These are phyloP conservation scores for Chrysoporthe deuterocubensis DNA, from an alignment of 2,329 filamentous ascomycete genomes.

Conservation along the genomic window DNA sequence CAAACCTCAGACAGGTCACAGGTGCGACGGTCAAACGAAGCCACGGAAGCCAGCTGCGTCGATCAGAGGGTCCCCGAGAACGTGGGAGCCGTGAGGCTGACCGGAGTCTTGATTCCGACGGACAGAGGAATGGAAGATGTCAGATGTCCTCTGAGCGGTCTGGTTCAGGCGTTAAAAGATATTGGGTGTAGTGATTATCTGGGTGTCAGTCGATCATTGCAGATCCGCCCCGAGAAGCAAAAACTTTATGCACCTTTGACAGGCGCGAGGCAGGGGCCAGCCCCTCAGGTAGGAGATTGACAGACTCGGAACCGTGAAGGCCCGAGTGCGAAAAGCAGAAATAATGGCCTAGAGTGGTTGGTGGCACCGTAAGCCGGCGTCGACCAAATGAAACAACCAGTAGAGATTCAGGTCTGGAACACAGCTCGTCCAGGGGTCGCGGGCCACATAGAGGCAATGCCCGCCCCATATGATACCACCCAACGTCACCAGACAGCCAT, in stretches of 20 bases:
- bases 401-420: slow-evolving; percentile 16
- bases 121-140: no score
- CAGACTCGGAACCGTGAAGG: neutral
- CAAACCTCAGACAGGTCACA: slow-evolving; percentile 7
- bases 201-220: slow-evolving; percentile 3
- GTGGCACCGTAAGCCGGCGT: neutral
- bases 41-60: slow-evolving; percentile 2
- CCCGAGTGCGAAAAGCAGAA: neutral
- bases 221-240: neutral
- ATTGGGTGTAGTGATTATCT: neutral
- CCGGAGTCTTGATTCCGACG: neutral
- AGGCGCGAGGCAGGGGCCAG: slow-evolving; percentile 23
- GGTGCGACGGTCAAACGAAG: neutral
- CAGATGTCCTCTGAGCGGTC: no score
- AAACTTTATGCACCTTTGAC: slow-evolving; percentile 20
- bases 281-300: slow-evolving; percentile 10
- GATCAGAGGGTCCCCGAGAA: no score
- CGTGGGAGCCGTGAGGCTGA: no score
- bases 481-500: slow-evolving; percentile 18
- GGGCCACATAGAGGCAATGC: slow-evolving; percentile 16
- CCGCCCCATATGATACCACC: slow-evolving; percentile 10
- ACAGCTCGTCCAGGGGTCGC: neutral
- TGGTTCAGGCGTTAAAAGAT: no score
- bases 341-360: neutral
- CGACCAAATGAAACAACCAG: neutral